A percentile compares a stretch with the other conserved stretches of the same genome.
These are phyloP conservation scores for Linaria vulgaris DNA, from an alignment of 257 asterid species.

Conservation along the genomic window DNA sequence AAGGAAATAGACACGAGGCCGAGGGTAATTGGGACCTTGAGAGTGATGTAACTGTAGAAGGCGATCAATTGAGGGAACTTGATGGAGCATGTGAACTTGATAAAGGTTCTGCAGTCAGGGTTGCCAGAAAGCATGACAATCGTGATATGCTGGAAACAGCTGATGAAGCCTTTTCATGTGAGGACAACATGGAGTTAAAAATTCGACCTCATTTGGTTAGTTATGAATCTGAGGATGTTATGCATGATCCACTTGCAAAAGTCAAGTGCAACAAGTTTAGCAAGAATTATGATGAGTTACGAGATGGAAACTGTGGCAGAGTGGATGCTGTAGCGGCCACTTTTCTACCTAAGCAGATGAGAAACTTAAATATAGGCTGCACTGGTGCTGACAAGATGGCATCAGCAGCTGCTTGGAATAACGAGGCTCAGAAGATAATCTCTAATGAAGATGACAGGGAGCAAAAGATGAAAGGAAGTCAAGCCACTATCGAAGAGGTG, in stretches of 20 bases:
- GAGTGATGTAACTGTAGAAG: slow-evolving; percentile 27
- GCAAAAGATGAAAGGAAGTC: slow-evolving; percentile 28
- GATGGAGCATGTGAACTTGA: slow-evolving; percentile 27
- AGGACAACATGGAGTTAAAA: slow-evolving; percentile 33
- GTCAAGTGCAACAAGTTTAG: slow-evolving; percentile 32
- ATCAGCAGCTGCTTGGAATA: slow-evolving; percentile 30
- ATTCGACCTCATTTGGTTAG: slow-evolving; percentile 26
- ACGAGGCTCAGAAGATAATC: slow-evolving; percentile 26
- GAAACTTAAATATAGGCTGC: slow-evolving; percentile 34
- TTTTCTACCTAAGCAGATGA: slow-evolving; percentile 30
- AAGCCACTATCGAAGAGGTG: slow-evolving; percentile 36
- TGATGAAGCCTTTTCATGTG: slow-evolving; percentile 32
- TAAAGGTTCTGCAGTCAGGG: slow-evolving; percentile 26
- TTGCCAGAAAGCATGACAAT: slow-evolving; percentile 31
- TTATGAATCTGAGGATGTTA: slow-evolving; percentile 31
- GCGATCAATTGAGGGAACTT: slow-evolving; percentile 30
- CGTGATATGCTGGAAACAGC: slow-evolving; percentile 29
- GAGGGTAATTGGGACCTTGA: slow-evolving; percentile 32
- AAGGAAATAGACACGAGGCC: slow-evolving; percentile 29
- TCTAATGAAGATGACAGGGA: slow-evolving; percentile 19
- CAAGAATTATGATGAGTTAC: slow-evolving; percentile 36
- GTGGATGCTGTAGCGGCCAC: slow-evolving; percentile 22
- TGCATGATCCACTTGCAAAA: slow-evolving; percentile 28
- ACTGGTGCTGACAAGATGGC: slow-evolving; percentile 30
- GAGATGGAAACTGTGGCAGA: slow-evolving; percentile 21